These are phyloP conservation scores for Brassica balearica DNA, from an alignment of 441 rosid genomes.

Conservation along the genomic window DNA sequence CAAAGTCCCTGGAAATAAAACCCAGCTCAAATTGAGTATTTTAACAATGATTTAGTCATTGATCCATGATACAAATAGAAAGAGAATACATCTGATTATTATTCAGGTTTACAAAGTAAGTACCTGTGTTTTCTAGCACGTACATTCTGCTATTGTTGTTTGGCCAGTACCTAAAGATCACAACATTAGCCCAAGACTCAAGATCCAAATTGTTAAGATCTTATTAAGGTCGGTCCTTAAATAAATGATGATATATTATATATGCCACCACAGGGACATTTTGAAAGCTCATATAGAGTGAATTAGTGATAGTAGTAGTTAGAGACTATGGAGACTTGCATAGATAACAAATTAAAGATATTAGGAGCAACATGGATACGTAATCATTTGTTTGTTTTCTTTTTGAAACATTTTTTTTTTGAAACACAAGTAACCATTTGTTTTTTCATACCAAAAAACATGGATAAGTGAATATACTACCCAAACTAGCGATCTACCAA, in stretches of 20 bases:
- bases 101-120: not conserved
- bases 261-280: not conserved
- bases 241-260: not conserved
- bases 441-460: not conserved
- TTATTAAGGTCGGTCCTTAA: not conserved
- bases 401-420: too few relatives aligned
- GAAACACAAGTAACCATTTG: too few relatives aligned
- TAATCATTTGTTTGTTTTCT: too few relatives aligned
- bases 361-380: not conserved
- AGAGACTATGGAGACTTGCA: not conserved
- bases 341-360: not conserved
- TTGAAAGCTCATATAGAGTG: not conserved
- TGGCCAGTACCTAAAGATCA: conserved; percentile 88
- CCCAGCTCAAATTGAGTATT: not conserved
- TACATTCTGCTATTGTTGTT: conserved; percentile 97
- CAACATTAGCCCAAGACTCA: conserved; percentile 19
- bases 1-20: conserved; percentile 75
- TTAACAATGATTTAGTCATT: not conserved
- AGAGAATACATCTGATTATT: not conserved
- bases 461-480: not conserved
- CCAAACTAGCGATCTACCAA: conserved; percentile 6
- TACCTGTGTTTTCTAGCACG: conserved; percentile 97
- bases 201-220: not conserved
- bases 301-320: not conserved
- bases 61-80: not conserved